A percentile compares a stretch with the other conserved stretches of the same genome.
Conservation (phyloP, 2,329 filamentous ascomycete species). For the Fusarium falciforme region DNA sequence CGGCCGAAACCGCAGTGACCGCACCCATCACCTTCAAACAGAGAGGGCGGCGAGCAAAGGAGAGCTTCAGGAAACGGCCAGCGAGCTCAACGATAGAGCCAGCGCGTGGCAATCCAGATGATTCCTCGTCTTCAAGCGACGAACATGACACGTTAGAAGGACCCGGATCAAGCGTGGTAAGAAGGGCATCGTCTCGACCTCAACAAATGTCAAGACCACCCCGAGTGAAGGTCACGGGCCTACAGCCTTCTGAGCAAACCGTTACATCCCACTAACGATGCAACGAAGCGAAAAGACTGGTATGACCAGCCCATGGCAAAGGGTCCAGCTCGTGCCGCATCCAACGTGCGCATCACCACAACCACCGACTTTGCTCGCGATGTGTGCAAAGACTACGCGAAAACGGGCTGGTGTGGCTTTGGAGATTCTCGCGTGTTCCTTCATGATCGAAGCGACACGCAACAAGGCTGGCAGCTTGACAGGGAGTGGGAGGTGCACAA, state of each 20-base stretch:
- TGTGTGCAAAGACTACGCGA: conserved; percentile 87
- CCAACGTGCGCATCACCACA: conserved; percentile 89
- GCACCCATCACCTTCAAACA: not conserved
- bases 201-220: conserved; percentile 59
- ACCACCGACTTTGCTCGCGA: conserved; percentile 90
- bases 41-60: conserved; percentile 55
- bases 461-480: not conserved
- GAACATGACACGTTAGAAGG: conserved; percentile 75
- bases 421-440: conserved; percentile 74
- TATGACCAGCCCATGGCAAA: conserved; percentile 63
- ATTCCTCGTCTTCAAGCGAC: conserved; percentile 69
- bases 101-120: conserved; percentile 33
- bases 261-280: conserved; percentile 79
- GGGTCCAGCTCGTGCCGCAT: conserved; percentile 86
- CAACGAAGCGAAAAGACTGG: conserved; percentile 82
- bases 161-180: conserved; percentile 81
- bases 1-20: not conserved
- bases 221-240: conserved; percentile 53
- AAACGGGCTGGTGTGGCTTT: conserved; percentile 62
- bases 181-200: conserved; percentile 72
- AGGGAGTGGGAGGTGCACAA: not conserved
- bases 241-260: conserved; percentile 69
- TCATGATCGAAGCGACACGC: conserved; percentile 44
- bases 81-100: conserved; percentile 55
- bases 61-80: conserved; percentile 81